phyloP scores from a whole-genome alignment of 2,329 filamentous ascomycete species.

The Aspergillus costaricaensis region DNA sequence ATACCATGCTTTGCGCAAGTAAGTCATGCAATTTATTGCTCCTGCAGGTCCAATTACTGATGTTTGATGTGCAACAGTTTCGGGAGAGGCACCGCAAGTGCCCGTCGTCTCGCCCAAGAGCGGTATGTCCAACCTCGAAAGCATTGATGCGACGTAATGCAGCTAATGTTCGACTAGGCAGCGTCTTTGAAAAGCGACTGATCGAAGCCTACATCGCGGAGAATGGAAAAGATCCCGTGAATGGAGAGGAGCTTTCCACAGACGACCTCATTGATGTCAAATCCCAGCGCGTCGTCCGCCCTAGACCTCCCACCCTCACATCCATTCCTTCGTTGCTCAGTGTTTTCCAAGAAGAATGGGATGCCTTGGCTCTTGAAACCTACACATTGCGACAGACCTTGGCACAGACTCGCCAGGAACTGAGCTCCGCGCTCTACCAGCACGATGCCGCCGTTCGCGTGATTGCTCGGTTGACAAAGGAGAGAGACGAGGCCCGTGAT shows the following conservation, averaged over 20 bases:
- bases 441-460: conserved; percentile 96
- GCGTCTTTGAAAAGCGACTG: conserved; percentile 90
- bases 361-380: conserved; percentile 85
- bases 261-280: conserved; percentile 90
- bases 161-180: conserved; percentile 58
- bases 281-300: conserved; percentile 78
- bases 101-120: conserved; percentile 95
- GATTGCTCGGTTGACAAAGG: conserved; percentile 84
- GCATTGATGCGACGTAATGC: conserved; percentile 16
- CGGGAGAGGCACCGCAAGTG: conserved; percentile 91
- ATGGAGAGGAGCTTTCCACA: conserved; percentile 76
- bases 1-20: conserved; percentile 65
- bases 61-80: conserved; percentile 62
- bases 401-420: conserved; percentile 85
- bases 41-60: conserved; percentile 19
- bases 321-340: conserved; percentile 93
- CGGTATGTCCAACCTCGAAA: conserved; percentile 57
- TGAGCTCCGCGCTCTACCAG: conserved; percentile 91
- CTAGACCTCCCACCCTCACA: conserved; percentile 87
- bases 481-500: conserved; percentile 89
- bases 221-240: conserved; percentile 88
- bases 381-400: conserved; percentile 90
- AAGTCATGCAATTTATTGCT: conserved; percentile 42
- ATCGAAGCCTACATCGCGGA: conserved; percentile 94
- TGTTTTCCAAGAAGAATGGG: conserved; percentile 98